Conservation (phyloP, 2,329 filamentous ascomycete species). For the Dothideomycetidae sp. region DNA sequence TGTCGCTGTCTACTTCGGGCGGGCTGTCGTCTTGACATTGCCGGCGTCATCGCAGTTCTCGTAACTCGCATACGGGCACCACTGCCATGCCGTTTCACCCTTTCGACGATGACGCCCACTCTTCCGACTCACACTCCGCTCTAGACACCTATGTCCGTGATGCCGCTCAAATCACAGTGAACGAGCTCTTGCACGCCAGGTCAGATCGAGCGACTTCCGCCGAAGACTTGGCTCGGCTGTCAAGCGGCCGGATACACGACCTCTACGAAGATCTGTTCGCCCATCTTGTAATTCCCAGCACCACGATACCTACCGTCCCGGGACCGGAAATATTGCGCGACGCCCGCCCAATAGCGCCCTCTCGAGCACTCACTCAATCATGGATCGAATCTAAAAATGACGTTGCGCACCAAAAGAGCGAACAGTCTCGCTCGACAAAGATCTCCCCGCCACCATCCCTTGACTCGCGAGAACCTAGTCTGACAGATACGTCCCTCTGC, state of each 20-base stretch:
- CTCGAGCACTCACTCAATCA: no score
- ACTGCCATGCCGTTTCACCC: neutral
- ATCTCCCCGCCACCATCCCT: neutral
- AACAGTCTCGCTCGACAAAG: no score
- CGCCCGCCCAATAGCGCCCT: no score
- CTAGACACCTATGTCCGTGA: neutral
- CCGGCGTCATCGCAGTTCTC: no score
- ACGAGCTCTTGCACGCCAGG: neutral
- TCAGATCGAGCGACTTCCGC: neutral
- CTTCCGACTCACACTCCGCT: neutral
- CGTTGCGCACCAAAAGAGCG: no score
- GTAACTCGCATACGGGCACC: no score
- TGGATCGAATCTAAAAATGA: no score
- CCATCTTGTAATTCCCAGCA: neutral
- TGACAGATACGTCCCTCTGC: neutral
- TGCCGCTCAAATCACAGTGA: neutral
- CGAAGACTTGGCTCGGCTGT: neutral
- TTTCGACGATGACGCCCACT: neutral
- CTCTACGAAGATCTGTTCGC: neutral
- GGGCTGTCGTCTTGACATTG: no score
- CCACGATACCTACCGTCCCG: no score
- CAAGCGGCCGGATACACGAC: neutral
- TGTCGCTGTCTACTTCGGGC: no score
- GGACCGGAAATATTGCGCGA: no score
- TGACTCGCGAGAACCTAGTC: neutral